Evolutionary conservation across 768 basidiomycete genomes (phyloP).

Genomic region (Kwoniella sp.): DNA sequence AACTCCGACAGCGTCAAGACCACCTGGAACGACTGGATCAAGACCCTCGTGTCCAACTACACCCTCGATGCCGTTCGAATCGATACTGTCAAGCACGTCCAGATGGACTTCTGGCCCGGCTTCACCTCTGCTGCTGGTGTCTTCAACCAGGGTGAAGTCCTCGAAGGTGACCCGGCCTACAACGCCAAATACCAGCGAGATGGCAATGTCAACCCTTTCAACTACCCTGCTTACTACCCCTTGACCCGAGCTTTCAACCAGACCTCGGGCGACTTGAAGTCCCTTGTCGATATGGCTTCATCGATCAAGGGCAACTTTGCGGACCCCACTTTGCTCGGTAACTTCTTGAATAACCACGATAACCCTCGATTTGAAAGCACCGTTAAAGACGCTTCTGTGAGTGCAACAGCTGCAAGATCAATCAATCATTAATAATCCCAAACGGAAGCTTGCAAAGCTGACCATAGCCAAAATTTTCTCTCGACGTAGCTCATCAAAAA

Average conservation of each 20-base stretch:
- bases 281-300: conserved; percentile 43
- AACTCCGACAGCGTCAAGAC: conserved; percentile 66
- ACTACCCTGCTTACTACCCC: conserved; percentile 55
- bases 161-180: conserved; percentile 50
- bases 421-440: no score
- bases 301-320: conserved; percentile 41
- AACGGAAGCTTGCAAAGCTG: no score
- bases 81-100: conserved; percentile 66
- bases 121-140: conserved; percentile 77
- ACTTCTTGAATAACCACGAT: conserved; percentile 55
- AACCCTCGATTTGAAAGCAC: conserved; percentile 52
- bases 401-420: no score
- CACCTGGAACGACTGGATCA: conserved; percentile 71
- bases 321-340: conserved; percentile 53
- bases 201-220: conserved; percentile 50
- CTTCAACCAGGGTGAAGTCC: conserved; percentile 82
- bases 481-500: conserved; percentile 49
- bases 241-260: conserved; percentile 52
- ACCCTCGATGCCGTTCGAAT: conserved; percentile 83
- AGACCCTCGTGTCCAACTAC: conserved; percentile 68
- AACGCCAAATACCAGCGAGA: conserved; percentile 50
- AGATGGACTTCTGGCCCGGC: conserved; percentile 71
- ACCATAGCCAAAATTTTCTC: background rate
- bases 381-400: conserved; percentile 37
- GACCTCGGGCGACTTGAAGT: conserved; percentile 35